Base-by-base conservation (phyloP, 495 filamentous ascomycete species). In the Neurospora sp. region DNA sequence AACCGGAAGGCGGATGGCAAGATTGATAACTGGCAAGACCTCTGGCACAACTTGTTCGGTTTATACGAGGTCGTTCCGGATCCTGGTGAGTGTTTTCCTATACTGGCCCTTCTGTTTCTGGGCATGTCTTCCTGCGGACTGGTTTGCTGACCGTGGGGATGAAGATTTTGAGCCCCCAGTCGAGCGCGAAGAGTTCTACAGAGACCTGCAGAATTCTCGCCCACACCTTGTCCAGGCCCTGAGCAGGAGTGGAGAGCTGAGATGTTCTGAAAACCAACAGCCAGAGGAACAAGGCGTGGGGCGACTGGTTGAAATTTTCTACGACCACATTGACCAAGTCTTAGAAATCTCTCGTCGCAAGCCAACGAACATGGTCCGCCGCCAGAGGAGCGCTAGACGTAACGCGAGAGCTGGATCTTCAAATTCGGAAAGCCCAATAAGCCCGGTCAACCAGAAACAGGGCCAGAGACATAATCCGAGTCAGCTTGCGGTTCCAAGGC, bases 131-230 rank as follows among this genome's bases (percentile, higher is more conserved):
- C 0, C 2, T 65, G 53, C 12, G 27, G 27, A 17, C 27, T 17
- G 53, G 0, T 31, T 65, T 4, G 12, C 53, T 65, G 53, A 65
- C 27, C 0, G 1, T 2, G 31, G 27, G 6, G 6, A 31, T 37
- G 53, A 1, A 78, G 78, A 76, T 7, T 81, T 79, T n/a, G 72
- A 77, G 3, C 76, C 78, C 8, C 78, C 79, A 17, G 75, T 76
- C 6, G 79, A 81, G 35, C 61, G 78, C 5, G 79, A 81, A n/a
- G 79, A 81, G 42, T 75, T 81, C 0, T 70, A 75, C 5, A 45
- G 39, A 68, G 71, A 79, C 22, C 73, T 81, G 41, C 73, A 73
- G 12, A 44, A 37, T 20, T 22, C 22, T 14, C 1, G 40, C 16
- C 37, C 3, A 17, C 12, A 12, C 22, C 16, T 65, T 5, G n/a